These are phyloP conservation scores for Neckera pumila DNA, from an alignment of 225 moss, liverwort and hornwort species.

Conservation along the genomic window DNA sequence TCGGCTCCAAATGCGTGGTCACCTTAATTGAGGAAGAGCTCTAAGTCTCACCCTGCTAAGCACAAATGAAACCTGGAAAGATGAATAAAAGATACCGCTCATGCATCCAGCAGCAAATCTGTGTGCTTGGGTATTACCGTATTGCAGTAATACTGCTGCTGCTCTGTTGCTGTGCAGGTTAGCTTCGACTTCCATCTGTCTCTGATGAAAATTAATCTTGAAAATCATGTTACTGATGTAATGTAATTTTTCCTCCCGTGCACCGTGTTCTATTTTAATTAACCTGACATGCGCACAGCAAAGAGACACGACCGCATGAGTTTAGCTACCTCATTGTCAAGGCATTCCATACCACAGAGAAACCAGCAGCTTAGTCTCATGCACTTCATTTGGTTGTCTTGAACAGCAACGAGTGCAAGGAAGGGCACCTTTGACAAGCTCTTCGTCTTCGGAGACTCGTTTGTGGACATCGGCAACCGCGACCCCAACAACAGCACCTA, in stretches of 20 bases:
- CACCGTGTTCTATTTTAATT: background rate
- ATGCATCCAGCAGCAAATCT: background rate
- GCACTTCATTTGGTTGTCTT: background rate
- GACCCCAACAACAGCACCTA: background rate
- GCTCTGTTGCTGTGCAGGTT: background rate
- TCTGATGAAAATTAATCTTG: background rate
- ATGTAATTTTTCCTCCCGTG: background rate
- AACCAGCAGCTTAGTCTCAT: background rate
- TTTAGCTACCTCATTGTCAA: background rate
- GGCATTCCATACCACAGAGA: background rate
- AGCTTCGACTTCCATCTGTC: background rate
- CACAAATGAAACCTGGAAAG: background rate
- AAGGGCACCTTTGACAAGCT: slow-evolving; percentile 11
- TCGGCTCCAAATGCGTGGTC: background rate
- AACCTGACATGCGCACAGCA: background rate
- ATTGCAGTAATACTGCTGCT: background rate
- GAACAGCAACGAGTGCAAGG: background rate
- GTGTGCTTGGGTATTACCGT: background rate
- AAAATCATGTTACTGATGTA: background rate
- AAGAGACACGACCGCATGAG: background rate
- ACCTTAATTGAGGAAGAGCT: background rate
- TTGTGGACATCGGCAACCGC: slow-evolving; percentile 44
- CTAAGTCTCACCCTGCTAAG: background rate
- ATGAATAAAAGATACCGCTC: background rate
- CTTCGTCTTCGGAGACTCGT: slow-evolving; percentile 56